Evolutionary conservation across 805 yeast genomes (phyloP), one percentile per base, ranked within the genome.

Genomic region (Sporopachydermia lactativora): DNA sequence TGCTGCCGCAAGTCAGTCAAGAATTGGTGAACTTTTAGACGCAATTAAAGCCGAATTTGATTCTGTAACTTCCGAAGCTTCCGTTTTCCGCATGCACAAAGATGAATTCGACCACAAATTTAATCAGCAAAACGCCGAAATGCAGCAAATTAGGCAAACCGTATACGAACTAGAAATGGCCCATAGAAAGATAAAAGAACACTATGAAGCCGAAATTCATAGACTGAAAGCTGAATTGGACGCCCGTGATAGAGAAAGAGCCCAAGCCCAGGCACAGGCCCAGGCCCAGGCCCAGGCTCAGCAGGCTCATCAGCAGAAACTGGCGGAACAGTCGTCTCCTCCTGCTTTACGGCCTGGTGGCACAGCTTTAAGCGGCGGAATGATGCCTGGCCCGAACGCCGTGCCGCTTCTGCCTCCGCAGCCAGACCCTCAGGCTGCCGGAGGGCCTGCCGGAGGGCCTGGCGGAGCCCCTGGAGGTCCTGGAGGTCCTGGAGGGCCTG

Each of bases 141-240:
- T 89, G 73, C 88, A 86, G 56, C 94, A 83, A 58, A 86, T 89
- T 43, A 75, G 96, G 53, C 94, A 86, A 54, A 84, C 95, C 6
- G 95, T 89, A 18, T 86, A 79, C 55, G 97, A 92, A 57, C 71
- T 89, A 52, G 96, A 89, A 60, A 73, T 80, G 71, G 89, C 95
- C 34, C 97, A 89, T 65, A 72, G 95, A 51, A 83, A 84, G 57
- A 82, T 92, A 72, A 88, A 89, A 63, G 96, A 89, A 54, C 86
- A 88, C 38, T 92, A 89, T 61, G 96, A 89, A 60, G 95, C 83
- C 52, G 97, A 89, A 62, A 81, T 92, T 42, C 66, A 75, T 55
- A 70, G 92, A 50, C 70, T 89, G 60, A 86, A 89, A 60, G 75
- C 77, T 47, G 95, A 86, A 57, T 68, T 89, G 49, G 95, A 85